A percentile compares a stretch with the other conserved stretches of the same genome.
Conservation (phyloP, 2,329 filamentous ascomycete species). For the Aspergillus sp. region DNA sequence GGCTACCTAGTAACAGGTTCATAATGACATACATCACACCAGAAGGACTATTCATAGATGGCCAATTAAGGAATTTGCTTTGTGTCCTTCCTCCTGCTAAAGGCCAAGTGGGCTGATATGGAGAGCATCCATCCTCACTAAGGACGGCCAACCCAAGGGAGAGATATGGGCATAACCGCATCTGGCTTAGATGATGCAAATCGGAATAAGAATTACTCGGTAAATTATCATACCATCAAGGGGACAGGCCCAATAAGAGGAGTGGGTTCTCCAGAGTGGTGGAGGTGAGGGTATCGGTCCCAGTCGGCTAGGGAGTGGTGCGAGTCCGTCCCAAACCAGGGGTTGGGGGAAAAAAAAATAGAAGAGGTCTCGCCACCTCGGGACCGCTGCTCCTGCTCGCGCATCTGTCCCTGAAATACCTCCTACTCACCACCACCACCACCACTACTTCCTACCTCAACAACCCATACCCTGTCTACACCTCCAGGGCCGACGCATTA, state of each 20-base stretch:
- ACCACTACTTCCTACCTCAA: background rate
- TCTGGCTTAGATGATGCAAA: background rate
- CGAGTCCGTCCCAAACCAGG: constrained; percentile 18
- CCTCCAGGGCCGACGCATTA: too few relatives aligned
- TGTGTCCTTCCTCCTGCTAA: too few relatives aligned
- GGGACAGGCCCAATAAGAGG: background rate
- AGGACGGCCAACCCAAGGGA: too few relatives aligned
- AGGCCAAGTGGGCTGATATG: background rate
- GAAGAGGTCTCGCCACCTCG: constrained; percentile 35
- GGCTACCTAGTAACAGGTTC: too few relatives aligned
- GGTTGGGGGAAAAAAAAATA: constrained; percentile 15
- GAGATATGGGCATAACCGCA: background rate
- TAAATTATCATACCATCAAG: constrained; percentile 4
- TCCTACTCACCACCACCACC: constrained; percentile 1
- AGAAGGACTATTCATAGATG: too few relatives aligned
- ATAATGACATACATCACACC: too few relatives aligned
- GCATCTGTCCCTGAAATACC: constrained; percentile 21
- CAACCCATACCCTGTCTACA: background rate
- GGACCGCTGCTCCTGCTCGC: constrained; percentile 22
- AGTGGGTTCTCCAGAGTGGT: constrained; percentile 1
- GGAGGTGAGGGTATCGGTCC: constrained; percentile 15
- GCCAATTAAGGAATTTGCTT: too few relatives aligned
- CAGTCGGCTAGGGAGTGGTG: constrained; percentile 33
- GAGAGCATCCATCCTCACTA: too few relatives aligned
- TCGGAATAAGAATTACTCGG: background rate